Evolutionary conservation across 495 filamentous ascomycete species (phyloP).

Genomic region (Talaromyces trachyspermus): DNA sequence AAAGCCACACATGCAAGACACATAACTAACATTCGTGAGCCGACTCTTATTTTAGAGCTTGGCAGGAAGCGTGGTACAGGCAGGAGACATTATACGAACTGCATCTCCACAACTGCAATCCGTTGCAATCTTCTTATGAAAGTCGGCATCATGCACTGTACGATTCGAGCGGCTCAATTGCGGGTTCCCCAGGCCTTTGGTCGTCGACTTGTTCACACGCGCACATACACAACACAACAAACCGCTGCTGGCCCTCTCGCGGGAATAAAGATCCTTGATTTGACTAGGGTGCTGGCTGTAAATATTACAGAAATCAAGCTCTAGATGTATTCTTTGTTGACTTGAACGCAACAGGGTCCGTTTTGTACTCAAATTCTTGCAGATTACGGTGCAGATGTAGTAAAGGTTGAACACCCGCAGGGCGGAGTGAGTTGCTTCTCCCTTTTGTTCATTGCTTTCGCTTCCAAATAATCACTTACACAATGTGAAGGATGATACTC

Average conservation of each 20-base stretch:
- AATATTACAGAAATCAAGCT: slow-evolving; percentile 19
- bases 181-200: no score
- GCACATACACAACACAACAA: not conserved
- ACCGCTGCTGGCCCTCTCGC: slow-evolving; percentile 46
- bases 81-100: no score
- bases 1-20: no score
- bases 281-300: slow-evolving; percentile 87
- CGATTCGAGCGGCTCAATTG: no score
- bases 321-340: slow-evolving; percentile 1
- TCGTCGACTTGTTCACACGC: not conserved
- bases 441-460: not conserved
- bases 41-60: no score
- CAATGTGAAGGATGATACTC: slow-evolving; percentile 13
- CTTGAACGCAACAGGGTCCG: slow-evolving; percentile 44
- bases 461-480: not conserved
- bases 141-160: no score
- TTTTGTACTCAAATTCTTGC: slow-evolving; percentile 92
- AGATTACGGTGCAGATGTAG: slow-evolving; percentile 83
- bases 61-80: no score
- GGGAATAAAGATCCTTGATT: slow-evolving; percentile 73
- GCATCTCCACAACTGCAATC: no score
- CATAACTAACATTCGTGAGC: no score
- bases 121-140: no score
- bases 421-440: slow-evolving; percentile 49
- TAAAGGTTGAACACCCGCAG: slow-evolving; percentile 84